Percentiles rank a stretch among this genome's conserved stretches.
Conservation (phyloP, 176 grass and related monocot species). For the Rhynchospora breviuscula region DNA sequence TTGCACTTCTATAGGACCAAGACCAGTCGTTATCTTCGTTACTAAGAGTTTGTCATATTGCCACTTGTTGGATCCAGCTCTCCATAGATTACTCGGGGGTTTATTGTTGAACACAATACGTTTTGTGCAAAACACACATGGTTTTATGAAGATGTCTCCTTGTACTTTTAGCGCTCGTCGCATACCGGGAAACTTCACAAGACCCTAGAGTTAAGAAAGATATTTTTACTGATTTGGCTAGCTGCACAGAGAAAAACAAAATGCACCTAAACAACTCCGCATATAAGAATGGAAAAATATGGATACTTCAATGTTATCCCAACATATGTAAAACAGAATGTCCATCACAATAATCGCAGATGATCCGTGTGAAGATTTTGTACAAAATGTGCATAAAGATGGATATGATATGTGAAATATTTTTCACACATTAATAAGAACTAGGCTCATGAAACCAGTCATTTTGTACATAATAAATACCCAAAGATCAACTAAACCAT, state of each 20-base stretch:
- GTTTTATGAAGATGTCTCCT: not conserved
- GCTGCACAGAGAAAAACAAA: no score
- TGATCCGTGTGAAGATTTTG: not conserved
- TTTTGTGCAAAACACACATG: not conserved
- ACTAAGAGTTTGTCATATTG: not conserved
- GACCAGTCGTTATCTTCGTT: not conserved
- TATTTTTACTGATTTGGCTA: no score
- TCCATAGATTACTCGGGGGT: not conserved
- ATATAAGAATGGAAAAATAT: no score
- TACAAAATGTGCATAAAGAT: not conserved
- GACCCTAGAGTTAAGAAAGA: not conserved
- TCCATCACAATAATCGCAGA: not conserved
- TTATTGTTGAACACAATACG: not conserved
- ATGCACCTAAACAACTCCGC: no score
- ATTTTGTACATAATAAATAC: no score
- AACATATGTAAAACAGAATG: not conserved
- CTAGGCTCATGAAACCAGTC: not conserved
- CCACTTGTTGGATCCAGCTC: not conserved
- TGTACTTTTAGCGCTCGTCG: not conserved
- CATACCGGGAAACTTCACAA: not conserved
- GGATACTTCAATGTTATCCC: not conserved
- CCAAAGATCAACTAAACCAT: no score
- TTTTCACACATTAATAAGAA: no score
- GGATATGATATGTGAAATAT: not conserved
- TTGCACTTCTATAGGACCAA: not conserved